phyloP scores from a whole-genome alignment of 2,329 filamentous ascomycete genomes.

The Nothopassalora personata region DNA sequence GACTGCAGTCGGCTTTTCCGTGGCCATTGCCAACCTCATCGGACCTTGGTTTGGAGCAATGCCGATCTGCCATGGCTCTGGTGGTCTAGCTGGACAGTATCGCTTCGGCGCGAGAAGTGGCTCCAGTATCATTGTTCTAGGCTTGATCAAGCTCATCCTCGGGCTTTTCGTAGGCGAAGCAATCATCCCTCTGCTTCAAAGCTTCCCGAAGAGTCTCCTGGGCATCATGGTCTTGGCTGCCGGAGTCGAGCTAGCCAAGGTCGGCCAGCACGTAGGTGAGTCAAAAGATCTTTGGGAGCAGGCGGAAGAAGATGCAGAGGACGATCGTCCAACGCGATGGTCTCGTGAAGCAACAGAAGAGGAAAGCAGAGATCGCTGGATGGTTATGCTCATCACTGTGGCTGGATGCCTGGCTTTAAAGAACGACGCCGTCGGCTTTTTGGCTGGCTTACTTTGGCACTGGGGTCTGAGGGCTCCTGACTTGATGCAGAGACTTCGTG shows the following conservation, averaged over 20 bases:
- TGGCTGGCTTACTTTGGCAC: constrained; percentile 75
- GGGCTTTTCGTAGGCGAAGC: constrained; percentile 70
- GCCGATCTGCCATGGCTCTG: constrained; percentile 91
- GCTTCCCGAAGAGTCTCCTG: constrained; percentile 71
- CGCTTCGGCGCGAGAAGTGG: constrained; percentile 88
- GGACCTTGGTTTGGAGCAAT: constrained; percentile 91
- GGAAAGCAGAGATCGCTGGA: constrained; percentile 72
- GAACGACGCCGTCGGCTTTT: constrained; percentile 84
- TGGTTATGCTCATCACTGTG: constrained; percentile 83
- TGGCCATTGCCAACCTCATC: constrained; percentile 75
- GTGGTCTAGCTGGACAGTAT: constrained; percentile 84
- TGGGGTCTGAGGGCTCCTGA: constrained; percentile 50
- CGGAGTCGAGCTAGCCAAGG: constrained; percentile 79
- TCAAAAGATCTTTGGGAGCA: constrained; percentile 53
- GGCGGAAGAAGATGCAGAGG: constrained; percentile 31
- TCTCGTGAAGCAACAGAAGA: constrained; percentile 56
- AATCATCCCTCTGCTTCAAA: constrained; percentile 63
- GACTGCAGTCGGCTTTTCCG: constrained; percentile 73
- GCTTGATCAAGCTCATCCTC: constrained; percentile 66
- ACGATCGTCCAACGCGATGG: constrained; percentile 33
- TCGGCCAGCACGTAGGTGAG: constrained; percentile 78
- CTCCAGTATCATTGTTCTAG: constrained; percentile 74
- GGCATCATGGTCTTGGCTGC: constrained; percentile 88
- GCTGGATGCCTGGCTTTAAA: constrained; percentile 77
- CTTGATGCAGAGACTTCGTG: constrained; percentile 11